Evolutionary conservation across 2,329 filamentous ascomycete genomes (phyloP), one percentile per base, ranked within the genome.

Genomic region (Trichoderma guizhouense): DNA sequence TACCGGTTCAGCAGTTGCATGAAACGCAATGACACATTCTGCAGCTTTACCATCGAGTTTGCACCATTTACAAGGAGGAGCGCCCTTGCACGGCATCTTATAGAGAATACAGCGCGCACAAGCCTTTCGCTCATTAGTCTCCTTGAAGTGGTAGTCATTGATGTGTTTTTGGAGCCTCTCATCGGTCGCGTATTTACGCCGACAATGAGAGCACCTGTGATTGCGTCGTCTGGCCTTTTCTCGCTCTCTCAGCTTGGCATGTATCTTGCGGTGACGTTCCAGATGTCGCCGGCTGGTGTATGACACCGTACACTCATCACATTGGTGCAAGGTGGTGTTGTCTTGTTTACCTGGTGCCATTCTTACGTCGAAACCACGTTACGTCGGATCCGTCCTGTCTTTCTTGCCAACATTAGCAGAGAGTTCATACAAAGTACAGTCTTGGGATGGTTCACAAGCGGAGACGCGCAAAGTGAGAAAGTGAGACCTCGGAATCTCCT

Each of bases 41-140:
- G 32, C 68, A 24, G 12, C 15, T 26, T 15, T 26, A 9, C 11
- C 24, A 39, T 36, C 51, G 7, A 24, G 6, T 4, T 11, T 26
- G 53, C 78, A 79, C 5, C 74, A 72, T 7, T 69, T 60, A 30
- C 78, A 79, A 0, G 78, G 78, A 69, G 78, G 78, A 68, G 74
- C 39, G 15, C 39, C 39, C 1, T 15, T 24, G 64, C 78, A 79
- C 15, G 72, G 76, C 24, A 78, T 73, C 32, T 77, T 78, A 61
- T 76, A 73, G 9, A 74, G 74, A 1, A 79, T 75, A 39, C 79
- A 80, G 36, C 76, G 77, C 24, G 75, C 39, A 63, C 79, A 80
- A 1, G 77, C 28, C n/a, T 14, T 3, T 4, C 15, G 39, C 18
- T 32, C 15, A 15, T 51, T 12, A 12, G 18, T 21, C 3, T 71